Evolutionary conservation across 352 stramenopile species (phyloP).

Genomic region (Globisporangium echinulatum): DNA sequence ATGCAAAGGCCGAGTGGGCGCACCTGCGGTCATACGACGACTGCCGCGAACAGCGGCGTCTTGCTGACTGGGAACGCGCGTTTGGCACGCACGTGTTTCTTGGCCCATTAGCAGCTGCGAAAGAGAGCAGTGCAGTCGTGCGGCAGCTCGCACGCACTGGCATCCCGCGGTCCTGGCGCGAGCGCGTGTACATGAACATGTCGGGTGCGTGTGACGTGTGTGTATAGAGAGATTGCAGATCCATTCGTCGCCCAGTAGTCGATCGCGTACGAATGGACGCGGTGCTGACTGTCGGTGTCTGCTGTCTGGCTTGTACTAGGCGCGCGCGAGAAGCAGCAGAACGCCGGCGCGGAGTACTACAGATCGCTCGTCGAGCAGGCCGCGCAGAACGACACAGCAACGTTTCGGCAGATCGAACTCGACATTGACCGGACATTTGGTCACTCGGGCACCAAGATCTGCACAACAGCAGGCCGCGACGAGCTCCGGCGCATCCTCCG

Average conservation of each 20-base stretch:
- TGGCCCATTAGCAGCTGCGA: constrained; percentile 3
- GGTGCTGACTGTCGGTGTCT: background rate
- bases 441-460: constrained; percentile 58
- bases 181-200: constrained; percentile 68
- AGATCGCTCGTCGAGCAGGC: constrained; percentile 34
- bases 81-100: constrained; percentile 34
- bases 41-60: constrained; percentile 59
- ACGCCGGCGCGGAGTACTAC: constrained; percentile 47
- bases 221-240: background rate
- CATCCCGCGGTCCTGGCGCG: constrained; percentile 54
- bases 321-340: constrained; percentile 46
- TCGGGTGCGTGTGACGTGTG: constrained; percentile 21
- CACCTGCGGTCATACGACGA: constrained; percentile 69
- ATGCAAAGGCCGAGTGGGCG: constrained; percentile 31
- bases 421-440: constrained; percentile 86
- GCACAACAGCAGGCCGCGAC: constrained; percentile 39
- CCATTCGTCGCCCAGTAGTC: no score
- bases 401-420: constrained; percentile 81
- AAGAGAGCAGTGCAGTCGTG: constrained; percentile 20
- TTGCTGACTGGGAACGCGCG: constrained; percentile 52
- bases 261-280: no score
- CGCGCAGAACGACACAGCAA: constrained; percentile 33
- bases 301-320: constrained; percentile 9
- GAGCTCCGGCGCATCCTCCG: constrained; percentile 65
- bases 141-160: constrained; percentile 34